These are phyloP conservation scores for Earliella scabrosa DNA, from an alignment of 1,284 basidiomycete genomes.

Conservation along the genomic window DNA sequence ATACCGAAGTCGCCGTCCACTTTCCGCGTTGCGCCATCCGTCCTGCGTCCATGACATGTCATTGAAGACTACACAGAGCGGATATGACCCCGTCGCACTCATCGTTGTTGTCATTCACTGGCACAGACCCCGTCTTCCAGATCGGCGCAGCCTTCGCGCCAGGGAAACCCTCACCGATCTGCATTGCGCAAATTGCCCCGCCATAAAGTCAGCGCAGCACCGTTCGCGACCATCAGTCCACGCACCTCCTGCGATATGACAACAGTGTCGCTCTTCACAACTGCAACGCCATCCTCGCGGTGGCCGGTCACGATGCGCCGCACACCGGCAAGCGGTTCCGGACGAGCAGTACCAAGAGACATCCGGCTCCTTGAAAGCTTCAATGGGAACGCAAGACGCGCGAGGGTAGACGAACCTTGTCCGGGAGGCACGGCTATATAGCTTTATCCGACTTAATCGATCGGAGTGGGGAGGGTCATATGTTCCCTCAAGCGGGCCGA, in stretches of 20 bases:
- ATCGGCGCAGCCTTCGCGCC: conserved; percentile 38
- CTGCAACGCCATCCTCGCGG: conserved; percentile 22
- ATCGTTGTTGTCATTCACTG: conserved; percentile 59
- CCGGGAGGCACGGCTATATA: background rate
- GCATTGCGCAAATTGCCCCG: background rate
- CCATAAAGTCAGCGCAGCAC: background rate
- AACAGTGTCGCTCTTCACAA: conserved; percentile 28
- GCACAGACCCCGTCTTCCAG: conserved; percentile 56
- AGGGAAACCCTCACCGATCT: conserved; percentile 18
- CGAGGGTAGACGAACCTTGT: background rate
- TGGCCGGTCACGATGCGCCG: conserved; percentile 59
- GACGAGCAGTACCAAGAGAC: conserved; percentile 30
- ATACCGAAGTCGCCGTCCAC: conserved; percentile 47
- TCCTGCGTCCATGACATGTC: conserved; percentile 35
- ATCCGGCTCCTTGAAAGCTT: conserved; percentile 52
- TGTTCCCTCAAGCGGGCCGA: background rate
- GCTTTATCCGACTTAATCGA: conserved; percentile 1
- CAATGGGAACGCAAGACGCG: background rate
- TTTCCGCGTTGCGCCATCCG: conserved; percentile 53
- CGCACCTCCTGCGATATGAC: conserved; percentile 15
- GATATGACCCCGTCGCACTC: conserved; percentile 27
- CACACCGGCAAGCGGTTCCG: conserved; percentile 35
- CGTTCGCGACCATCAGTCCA: background rate
- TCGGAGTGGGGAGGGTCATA: background rate
- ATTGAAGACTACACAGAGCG: background rate